phyloP scores from a whole-genome alignment of 2,329 filamentous ascomycete species.

The Coniochaeta sp. region DNA sequence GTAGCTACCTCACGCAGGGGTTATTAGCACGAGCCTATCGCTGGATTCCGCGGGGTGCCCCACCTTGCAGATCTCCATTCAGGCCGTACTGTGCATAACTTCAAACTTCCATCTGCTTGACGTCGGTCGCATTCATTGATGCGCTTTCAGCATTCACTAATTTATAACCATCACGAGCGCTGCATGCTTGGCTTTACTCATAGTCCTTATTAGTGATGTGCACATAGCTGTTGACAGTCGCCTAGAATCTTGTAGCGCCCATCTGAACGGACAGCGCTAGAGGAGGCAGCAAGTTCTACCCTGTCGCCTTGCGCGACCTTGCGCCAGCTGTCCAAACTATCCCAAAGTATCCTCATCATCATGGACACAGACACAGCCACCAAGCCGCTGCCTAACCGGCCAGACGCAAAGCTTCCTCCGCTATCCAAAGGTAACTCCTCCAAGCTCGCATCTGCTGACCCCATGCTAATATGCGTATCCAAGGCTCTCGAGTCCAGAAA shows the following conservation, averaged over 20 bases:
- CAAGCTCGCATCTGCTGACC: background rate
- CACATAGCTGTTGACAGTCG: background rate
- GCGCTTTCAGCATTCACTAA: background rate
- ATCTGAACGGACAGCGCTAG: background rate
- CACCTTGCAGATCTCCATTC: background rate
- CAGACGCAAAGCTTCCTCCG: slow-evolving; percentile 24
- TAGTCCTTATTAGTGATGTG: background rate
- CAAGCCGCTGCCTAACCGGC: slow-evolving; percentile 10
- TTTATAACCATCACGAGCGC: background rate
- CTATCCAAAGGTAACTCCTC: slow-evolving; percentile 21
- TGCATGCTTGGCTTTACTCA: background rate
- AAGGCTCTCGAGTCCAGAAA: slow-evolving; percentile 42
- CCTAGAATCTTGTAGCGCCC: background rate
- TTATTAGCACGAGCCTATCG: background rate
- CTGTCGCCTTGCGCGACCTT: background rate
- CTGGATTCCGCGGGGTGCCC: background rate
- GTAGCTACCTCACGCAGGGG: background rate
- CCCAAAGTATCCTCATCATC: background rate
- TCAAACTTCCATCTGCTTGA: background rate
- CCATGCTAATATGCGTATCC: background rate
- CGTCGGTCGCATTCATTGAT: background rate
- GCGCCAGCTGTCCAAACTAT: background rate
- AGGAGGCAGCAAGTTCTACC: background rate
- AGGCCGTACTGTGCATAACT: no score
- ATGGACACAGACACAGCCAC: background rate